Evolutionary conservation across 1,284 basidiomycete genomes (phyloP), one percentile per base, ranked within the genome.

Genomic region (Coniferiporia weirii): DNA sequence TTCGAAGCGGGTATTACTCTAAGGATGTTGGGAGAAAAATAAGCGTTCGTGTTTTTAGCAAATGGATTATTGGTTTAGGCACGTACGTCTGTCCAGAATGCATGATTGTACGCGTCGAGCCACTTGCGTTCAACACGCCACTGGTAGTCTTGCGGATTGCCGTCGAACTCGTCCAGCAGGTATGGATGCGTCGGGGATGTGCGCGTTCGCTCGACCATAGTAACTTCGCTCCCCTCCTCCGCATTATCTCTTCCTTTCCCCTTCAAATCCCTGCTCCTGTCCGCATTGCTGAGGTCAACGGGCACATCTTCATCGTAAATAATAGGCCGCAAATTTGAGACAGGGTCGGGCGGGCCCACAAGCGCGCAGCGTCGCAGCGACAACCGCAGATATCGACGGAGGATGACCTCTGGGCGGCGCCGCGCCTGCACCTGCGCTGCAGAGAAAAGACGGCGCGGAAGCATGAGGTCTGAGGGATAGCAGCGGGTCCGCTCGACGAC

Each of bases 1-100:
- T 66, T 87, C 82, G 66, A 91, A 91, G 17, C 89, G 83, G 7
- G 76, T 76, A 66, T 91, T 91, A 66, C 81, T 87, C 89, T 91
- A 59, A 32, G n/a, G 48, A 43, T 34, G 38, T 49, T n/a, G 27
- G 34, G 10, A 59, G 19, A n/a, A 47, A 43, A 36, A 34, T 49
- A 34, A 55, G 17, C 19, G 20, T 17, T n/a, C 45, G 15, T 27
- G 17, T 8, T 19, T 40, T 20, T 10, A 27, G 46, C 46, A 19
- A 19, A 12, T n/a, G n/a, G n/a, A n/a, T n/a, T n/a, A n/a, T 45
- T 32, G 22, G n/a, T 27, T 35, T 54, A 43, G 20, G 35, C 9
- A 77, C 87, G 65, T 66, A 91, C 89, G 59, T 91, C 84, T 52
- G 81, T 71, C 89, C 89, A 91, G 67, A 89, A 91, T 38, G 77